phyloP scores from a whole-genome alignment of 495 filamentous ascomycete genomes.

The Neurospora sp. region DNA sequence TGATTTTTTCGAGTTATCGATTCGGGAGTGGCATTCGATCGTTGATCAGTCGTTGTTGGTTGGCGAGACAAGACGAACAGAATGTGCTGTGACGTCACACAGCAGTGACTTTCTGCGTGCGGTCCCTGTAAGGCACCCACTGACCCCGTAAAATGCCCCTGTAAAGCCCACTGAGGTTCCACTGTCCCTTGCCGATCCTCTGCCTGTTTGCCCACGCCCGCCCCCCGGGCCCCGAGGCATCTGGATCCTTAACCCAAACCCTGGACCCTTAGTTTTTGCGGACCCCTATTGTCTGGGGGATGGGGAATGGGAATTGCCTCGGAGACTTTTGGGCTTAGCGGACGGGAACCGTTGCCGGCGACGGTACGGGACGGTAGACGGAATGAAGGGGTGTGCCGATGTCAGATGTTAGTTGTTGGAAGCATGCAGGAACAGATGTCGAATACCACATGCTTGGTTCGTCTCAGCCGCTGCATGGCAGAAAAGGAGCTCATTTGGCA shows the following conservation, averaged over 20 bases:
- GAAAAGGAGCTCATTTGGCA: background rate
- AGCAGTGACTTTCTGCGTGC: background rate
- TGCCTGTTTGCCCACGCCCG: background rate
- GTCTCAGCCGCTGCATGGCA: background rate
- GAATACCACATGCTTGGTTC: background rate
- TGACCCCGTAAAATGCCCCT: background rate
- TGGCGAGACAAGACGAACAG: background rate
- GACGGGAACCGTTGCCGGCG: background rate
- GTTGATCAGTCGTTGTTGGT: background rate
- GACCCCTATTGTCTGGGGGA: background rate
- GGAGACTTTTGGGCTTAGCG: background rate
- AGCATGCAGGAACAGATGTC: background rate
- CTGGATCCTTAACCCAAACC: background rate
- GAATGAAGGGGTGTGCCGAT: background rate
- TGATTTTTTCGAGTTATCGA: background rate
- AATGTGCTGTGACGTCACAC: background rate
- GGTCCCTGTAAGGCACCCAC: background rate
- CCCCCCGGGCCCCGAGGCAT: background rate
- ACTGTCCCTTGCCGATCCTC: background rate
- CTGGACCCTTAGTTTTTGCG: background rate
- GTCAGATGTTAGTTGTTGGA: background rate
- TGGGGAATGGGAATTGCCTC: background rate
- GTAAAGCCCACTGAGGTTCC: background rate
- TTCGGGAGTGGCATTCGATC: background rate
- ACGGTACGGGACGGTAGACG: background rate